These are phyloP conservation scores for Meyerozyma guilliermondii DNA, from an alignment of 1,139 yeast genomes.

Conservation along the genomic window DNA sequence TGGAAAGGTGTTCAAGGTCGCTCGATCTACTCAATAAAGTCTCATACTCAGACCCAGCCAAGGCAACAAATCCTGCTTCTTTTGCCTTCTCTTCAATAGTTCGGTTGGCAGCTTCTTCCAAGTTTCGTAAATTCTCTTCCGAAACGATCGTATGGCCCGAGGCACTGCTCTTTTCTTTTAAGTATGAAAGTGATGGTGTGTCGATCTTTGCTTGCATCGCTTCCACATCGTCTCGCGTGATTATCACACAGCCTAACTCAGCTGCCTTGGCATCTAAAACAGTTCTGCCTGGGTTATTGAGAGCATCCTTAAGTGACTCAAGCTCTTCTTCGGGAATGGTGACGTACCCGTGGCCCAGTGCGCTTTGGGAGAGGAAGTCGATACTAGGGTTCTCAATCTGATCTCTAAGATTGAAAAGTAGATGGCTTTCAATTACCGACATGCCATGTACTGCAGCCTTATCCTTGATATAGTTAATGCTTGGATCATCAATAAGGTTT, in stretches of 20 bases:
- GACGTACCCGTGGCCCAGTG: constrained; percentile 1
- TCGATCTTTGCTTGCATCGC: not conserved
- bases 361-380: not conserved
- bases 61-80: constrained; percentile 21
- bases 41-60: constrained; percentile 18
- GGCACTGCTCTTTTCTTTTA: constrained; percentile 3
- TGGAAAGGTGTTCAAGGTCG: constrained; percentile 5
- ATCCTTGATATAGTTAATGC: constrained; percentile 12
- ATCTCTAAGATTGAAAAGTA: constrained; percentile 9
- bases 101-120: constrained; percentile 8
- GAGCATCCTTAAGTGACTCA: constrained; percentile 1
- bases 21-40: constrained; percentile 5
- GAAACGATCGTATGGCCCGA: not conserved
- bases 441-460: constrained; percentile 21
- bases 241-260: not conserved
- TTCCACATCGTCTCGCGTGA: not conserved
- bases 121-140: constrained; percentile 6
- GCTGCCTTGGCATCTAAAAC: not conserved
- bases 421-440: constrained; percentile 13
- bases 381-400: constrained; percentile 9
- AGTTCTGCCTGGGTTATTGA: not conserved
- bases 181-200: not conserved
- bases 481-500: constrained; percentile 15
- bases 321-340: constrained; percentile 2
- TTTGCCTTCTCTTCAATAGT: constrained; percentile 15